Evolutionary conservation across 352 stramenopile genomes (phyloP).

Genomic region (Phytopythium boreale): DNA sequence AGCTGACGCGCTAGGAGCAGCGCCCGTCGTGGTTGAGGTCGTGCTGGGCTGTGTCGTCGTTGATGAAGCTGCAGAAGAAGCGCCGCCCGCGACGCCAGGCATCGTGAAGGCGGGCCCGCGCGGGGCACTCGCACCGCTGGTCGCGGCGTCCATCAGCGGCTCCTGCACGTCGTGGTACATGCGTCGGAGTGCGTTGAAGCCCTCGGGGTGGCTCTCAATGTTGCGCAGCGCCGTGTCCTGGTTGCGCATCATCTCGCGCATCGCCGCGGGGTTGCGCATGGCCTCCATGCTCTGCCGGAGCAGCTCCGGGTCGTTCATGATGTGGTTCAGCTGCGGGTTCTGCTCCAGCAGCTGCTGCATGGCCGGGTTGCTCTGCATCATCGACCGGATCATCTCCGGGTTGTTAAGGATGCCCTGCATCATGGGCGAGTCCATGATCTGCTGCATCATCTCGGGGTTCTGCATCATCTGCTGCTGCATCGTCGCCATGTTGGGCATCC

Average conservation of each 20-base stretch:
- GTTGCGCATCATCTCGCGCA: constrained; percentile 96
- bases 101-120: constrained; percentile 78
- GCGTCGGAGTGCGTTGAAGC: constrained; percentile 95
- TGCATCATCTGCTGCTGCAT: constrained; percentile 89
- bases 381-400: constrained; percentile 93
- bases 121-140: constrained; percentile 40
- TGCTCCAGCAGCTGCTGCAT: constrained; percentile 94
- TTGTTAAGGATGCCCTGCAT: constrained; percentile 95
- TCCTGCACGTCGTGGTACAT: constrained; percentile 96
- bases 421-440: constrained; percentile 90
- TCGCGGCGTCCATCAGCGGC: constrained; percentile 92
- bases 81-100: constrained; percentile 66
- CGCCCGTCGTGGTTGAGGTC: constrained; percentile 15
- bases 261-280: constrained; percentile 94
- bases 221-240: constrained; percentile 97
- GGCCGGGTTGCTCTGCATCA: constrained; percentile 96
- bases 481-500: constrained; percentile 63
- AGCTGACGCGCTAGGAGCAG: constrained; percentile 10
- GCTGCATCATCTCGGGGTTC: constrained; percentile 85
- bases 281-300: constrained; percentile 95
- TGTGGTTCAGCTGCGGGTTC: constrained; percentile 95
- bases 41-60: constrained; percentile 20
- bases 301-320: constrained; percentile 95
- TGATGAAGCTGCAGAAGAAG: constrained; percentile 12
- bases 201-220: constrained; percentile 96